These are phyloP conservation scores for Phalaenopsis hybrid DNA, from an alignment of 116 monocot species.

Conservation along the genomic window DNA sequence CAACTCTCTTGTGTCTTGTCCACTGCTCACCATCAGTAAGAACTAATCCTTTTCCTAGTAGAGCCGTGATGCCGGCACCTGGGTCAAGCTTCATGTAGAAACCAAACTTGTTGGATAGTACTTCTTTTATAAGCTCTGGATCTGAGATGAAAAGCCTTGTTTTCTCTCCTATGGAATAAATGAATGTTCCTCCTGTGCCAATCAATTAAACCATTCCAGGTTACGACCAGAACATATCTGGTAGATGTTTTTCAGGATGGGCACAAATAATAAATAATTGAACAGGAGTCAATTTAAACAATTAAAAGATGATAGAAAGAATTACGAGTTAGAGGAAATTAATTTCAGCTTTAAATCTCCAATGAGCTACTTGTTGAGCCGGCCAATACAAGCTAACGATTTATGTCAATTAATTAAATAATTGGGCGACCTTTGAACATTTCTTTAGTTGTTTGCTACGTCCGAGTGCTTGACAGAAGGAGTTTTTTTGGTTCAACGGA, in stretches of 20 bases:
- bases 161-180: slow-evolving; percentile 39
- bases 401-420: too few species aligned
- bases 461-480: too few species aligned
- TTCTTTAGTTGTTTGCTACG: too few species aligned
- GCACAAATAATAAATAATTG: too few species aligned
- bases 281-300: neutral
- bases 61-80: slow-evolving; percentile 5
- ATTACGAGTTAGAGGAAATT: neutral
- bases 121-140: slow-evolving; percentile 41
- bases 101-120: slow-evolving; percentile 49
- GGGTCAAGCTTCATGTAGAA: slow-evolving; percentile 29
- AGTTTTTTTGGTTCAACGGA: too few species aligned
- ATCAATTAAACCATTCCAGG: neutral
- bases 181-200: slow-evolving; percentile 35
- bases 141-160: slow-evolving; percentile 34
- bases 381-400: too few species aligned
- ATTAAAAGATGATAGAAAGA: neutral
- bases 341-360: too few species aligned
- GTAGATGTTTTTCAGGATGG: too few species aligned
- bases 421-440: too few species aligned
- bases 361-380: too few species aligned
- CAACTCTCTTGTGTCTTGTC: slow-evolving; percentile 44
- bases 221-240: too few species aligned
- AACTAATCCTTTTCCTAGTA: slow-evolving; percentile 44
- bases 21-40: slow-evolving; percentile 36